Percentiles rank a stretch among this genome's conserved stretches.
These are phyloP conservation scores for Lathyrus aphaca DNA, from an alignment of 306 rosid species.

Conservation along the genomic window DNA sequence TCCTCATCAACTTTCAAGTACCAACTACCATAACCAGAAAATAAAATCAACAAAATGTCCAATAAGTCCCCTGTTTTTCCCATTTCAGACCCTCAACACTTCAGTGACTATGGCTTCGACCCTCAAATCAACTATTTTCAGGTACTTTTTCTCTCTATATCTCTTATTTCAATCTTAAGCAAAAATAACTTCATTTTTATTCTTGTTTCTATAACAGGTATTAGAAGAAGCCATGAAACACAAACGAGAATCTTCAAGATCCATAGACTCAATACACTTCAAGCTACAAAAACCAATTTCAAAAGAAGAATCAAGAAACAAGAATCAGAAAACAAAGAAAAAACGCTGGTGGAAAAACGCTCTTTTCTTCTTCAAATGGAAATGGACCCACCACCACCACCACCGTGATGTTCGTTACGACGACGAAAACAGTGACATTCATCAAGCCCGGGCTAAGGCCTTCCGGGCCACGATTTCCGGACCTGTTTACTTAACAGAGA, in stretches of 20 bases:
- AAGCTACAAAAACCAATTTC: constrained; percentile 86
- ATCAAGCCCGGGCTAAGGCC: constrained; percentile 74
- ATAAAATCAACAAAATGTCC: constrained; percentile 50
- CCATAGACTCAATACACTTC: constrained; percentile 85
- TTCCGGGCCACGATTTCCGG: constrained; percentile 81
- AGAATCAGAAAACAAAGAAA: constrained; percentile 50
- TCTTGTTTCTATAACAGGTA: constrained; percentile 49
- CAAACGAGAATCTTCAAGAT: constrained; percentile 64
- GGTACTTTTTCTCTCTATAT: constrained; percentile 46
- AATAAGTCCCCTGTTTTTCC: constrained; percentile 80
- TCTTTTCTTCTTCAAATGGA: constrained; percentile 76
- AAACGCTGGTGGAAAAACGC: constrained; percentile 88
- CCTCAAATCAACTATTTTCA: constrained; percentile 90
- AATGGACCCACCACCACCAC: constrained; percentile 41
- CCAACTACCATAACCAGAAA: background rate
- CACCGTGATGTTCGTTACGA: too few relatives aligned
- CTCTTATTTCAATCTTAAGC: background rate
- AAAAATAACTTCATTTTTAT: background rate
- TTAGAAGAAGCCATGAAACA: constrained; percentile 86
- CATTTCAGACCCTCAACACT: constrained; percentile 83
- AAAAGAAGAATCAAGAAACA: constrained; percentile 62
- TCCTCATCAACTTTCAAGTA: background rate
- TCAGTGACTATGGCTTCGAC: constrained; percentile 96
- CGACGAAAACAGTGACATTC: constrained; percentile 47
- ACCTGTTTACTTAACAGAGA: constrained; percentile 79